Conservation (phyloP, 2,329 filamentous ascomycete species). For the Exophiala sideris region DNA sequence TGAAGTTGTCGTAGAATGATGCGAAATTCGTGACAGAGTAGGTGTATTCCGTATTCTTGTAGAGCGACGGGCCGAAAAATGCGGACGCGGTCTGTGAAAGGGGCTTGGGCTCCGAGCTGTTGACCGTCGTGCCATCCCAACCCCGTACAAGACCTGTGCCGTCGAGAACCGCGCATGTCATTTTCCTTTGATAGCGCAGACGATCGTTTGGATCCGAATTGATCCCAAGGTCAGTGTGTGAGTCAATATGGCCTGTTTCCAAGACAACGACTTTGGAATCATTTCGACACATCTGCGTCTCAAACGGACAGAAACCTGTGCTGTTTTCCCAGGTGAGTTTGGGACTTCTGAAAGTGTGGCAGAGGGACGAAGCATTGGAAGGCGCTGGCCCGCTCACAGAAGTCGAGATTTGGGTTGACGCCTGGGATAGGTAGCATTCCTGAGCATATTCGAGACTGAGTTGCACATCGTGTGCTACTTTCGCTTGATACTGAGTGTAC, state of each 20-base stretch:
- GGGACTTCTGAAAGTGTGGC: constrained; percentile 15
- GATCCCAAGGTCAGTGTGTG: constrained; percentile 23
- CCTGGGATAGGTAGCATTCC: constrained; percentile 19
- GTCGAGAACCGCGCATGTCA: constrained; percentile 23
- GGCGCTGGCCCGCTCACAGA: neutral
- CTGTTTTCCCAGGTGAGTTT: constrained; percentile 1
- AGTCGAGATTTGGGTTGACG: neutral
- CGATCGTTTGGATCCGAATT: constrained; percentile 20
- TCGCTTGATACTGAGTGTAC: constrained; percentile 10
- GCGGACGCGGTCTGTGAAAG: constrained; percentile 8
- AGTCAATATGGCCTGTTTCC: constrained; percentile 24
- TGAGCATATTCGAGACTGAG: constrained; percentile 22
- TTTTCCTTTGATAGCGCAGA: constrained; percentile 19
- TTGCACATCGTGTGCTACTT: constrained; percentile 16
- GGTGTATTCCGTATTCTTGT: constrained; percentile 19
- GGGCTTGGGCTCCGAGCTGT: neutral
- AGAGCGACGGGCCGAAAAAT: constrained; percentile 14
- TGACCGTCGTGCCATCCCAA: constrained; percentile 13
- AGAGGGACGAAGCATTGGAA: constrained; percentile 1
- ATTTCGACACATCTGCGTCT: constrained; percentile 12
- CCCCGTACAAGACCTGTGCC: constrained; percentile 10
- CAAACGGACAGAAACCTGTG: constrained; percentile 16
- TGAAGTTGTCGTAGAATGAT: constrained; percentile 20
- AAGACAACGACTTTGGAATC: constrained; percentile 7
- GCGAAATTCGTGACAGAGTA: constrained; percentile 22